Evolutionary conservation across 345 rosid species (phyloP).

Genomic region (Murraya paniculata): DNA sequence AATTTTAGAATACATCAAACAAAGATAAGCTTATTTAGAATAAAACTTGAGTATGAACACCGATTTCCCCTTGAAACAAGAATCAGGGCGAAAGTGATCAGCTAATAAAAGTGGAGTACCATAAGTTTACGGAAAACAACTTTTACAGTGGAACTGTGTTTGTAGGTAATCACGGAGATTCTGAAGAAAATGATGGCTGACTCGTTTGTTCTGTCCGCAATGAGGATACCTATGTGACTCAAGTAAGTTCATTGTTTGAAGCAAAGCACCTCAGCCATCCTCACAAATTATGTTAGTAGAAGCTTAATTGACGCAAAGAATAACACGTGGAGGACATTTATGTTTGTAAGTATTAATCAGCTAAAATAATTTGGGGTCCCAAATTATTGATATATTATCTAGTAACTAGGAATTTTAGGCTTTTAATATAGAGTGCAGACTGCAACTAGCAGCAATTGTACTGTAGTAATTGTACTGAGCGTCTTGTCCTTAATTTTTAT

Average conservation of each 20-base stretch:
- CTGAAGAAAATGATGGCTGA: constrained; percentile 59
- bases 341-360: too few relatives aligned
- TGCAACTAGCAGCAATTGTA: too few relatives aligned
- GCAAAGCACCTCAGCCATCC: background rate
- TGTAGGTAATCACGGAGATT: constrained; percentile 30
- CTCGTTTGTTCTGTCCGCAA: constrained; percentile 45
- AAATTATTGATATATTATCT: too few relatives aligned
- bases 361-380: too few relatives aligned
- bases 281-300: too few relatives aligned
- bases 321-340: too few relatives aligned
- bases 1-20: too few relatives aligned
- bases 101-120: constrained; percentile 38
- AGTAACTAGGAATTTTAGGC: too few relatives aligned
- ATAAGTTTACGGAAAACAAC: constrained; percentile 30
- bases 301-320: constrained; percentile 28
- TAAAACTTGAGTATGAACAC: background rate
- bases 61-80: background rate
- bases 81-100: background rate
- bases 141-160: constrained; percentile 42
- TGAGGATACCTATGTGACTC: constrained; percentile 35
- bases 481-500: too few relatives aligned
- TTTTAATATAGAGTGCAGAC: too few relatives aligned
- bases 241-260: constrained; percentile 23
- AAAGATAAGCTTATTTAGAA: too few relatives aligned
- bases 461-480: too few relatives aligned